A percentile compares a stretch with the other conserved stretches of the same genome.
Evolutionary conservation across 2,329 filamentous ascomycete species (phyloP).

Genomic region (Colletotrichum sp.): DNA sequence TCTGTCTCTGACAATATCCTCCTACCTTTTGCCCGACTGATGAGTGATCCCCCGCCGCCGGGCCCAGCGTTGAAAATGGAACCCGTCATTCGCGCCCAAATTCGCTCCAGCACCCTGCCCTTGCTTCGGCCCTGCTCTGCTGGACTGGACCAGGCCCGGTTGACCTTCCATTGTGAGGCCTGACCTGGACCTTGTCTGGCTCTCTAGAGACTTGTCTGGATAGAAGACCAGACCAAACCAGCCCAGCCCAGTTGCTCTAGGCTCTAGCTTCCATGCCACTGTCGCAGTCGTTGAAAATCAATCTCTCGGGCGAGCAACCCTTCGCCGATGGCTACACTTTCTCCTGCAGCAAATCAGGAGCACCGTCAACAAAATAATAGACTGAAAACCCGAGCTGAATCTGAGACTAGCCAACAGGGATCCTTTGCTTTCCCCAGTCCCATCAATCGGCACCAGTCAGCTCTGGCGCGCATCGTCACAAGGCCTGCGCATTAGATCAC

Average conservation of each 20-base stretch:
- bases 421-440: background rate
- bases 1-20: background rate
- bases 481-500: background rate
- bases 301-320: background rate
- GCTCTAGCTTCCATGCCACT: background rate
- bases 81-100: background rate
- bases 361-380: background rate
- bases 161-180: background rate
- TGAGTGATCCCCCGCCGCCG: background rate
- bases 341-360: constrained; percentile 2
- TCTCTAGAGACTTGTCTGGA: background rate
- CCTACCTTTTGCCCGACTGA: background rate
- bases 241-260: background rate
- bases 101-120: background rate
- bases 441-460: background rate
- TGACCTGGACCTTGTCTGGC: background rate
- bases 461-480: background rate
- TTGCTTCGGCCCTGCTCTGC: background rate
- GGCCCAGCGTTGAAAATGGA: background rate
- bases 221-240: background rate
- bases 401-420: constrained; percentile 14
- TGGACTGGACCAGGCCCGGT: background rate
- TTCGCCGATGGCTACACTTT: background rate
- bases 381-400: constrained; percentile 16
- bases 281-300: background rate